phyloP scores from a whole-genome alignment of 345 rosid species.

The Gossypium stocksii region DNA sequence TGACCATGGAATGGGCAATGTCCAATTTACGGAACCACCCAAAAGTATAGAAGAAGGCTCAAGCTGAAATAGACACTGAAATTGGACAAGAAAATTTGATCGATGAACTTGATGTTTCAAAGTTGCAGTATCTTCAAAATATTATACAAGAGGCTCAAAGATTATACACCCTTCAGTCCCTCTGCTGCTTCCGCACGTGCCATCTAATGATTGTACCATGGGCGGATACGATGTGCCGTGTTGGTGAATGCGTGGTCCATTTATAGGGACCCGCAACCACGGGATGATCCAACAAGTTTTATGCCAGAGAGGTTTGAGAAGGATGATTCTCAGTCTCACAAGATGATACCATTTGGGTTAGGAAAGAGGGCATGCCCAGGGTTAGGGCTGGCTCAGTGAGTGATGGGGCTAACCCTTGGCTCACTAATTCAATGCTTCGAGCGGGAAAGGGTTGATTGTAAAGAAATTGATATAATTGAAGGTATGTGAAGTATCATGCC shows the following conservation, averaged over 20 bases:
- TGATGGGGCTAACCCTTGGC: neutral
- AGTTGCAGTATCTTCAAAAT: neutral
- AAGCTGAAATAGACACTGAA: neutral
- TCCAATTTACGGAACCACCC: slow-evolving; percentile 5
- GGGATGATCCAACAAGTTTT: neutral
- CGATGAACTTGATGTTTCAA: neutral
- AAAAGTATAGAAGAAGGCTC: neutral
- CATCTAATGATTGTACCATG: slow-evolving; percentile 7
- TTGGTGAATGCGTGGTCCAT: neutral
- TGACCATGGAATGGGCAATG: slow-evolving; percentile 17
- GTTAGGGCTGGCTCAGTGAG: neutral
- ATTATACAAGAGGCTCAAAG: neutral
- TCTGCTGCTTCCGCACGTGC: neutral
- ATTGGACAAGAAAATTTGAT: slow-evolving; percentile 6
- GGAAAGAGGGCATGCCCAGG: slow-evolving; percentile 7
- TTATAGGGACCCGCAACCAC: neutral
- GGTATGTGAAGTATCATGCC: slow-evolving; percentile 6
- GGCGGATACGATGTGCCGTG: slow-evolving; percentile 6
- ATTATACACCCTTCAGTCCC: neutral
- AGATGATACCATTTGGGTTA: neutral
- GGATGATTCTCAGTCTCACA: neutral
- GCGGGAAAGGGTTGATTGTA: neutral
- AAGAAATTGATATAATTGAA: neutral
- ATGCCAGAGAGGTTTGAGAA: neutral
- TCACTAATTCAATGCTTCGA: neutral